Base-by-base conservation (phyloP, 192 early-diverging fungal genomes). In the Entomortierella parvispora region DNA sequence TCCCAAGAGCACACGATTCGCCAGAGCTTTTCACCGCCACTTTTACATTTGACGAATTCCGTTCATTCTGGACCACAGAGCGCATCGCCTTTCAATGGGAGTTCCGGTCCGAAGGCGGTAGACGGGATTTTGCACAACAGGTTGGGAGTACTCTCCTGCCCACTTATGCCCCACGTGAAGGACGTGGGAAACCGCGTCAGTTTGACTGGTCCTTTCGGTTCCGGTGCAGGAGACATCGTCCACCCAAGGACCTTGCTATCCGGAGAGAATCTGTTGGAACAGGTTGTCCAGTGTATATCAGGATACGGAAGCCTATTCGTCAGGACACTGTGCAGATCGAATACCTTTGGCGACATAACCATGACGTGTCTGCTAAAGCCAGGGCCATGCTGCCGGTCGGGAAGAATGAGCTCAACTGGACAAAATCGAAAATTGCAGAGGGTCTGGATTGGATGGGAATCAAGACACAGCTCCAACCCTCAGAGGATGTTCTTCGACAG, bases 301-400 rank as follows among this genome's bases (percentile, higher is more conserved):
- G 47, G 22, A 49, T 49, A 6, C 47, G 22, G 18, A 49, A 49
- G 47, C 47, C 18, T 18, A 18, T 49, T 18, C 4, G 8, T 6
- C 4, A 23, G 22, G 47, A 49, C 47, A 20, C 9, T 6, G 18
- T 49, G 9, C 18, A 20, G 15, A 18, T 49, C 47, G 47, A 49
- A 23, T 49, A 49, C 22, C n/a, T 6, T 49, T 49, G 47, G 47
- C 15, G 22, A 49, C 47, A 49, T 23, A 49, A 49, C 47, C 47
- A 49, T 23, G 47, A 23, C n/a, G n/a, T 18, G 15, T 49, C 47
- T 6, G 4, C 22, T 5, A 18, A 17, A 18, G 47, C 15, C 47
- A 49, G 6, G 47, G 47, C 47, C 6, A 17, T 12, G 6, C 22
- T 49, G 6, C 47, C 47, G 22, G 6, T 12, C 18, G 47, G 47